These are phyloP conservation scores for Globisporangium parvum DNA, from an alignment of 352 stramenopile genomes.

Conservation along the genomic window DNA sequence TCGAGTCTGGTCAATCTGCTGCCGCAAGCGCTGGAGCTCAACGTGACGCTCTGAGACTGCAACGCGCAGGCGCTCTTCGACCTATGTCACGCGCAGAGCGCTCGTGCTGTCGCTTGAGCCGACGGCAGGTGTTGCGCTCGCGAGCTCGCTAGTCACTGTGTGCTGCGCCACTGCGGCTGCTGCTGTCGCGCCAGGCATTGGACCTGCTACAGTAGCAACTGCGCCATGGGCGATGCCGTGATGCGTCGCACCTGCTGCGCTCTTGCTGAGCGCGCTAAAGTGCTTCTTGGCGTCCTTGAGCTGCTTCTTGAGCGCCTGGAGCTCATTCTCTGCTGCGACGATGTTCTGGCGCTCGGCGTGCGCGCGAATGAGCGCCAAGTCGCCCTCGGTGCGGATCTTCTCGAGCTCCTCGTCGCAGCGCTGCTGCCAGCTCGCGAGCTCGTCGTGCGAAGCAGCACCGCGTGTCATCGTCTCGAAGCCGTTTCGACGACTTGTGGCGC, in stretches of 20 bases:
- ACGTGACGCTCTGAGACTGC: slow-evolving; percentile 34
- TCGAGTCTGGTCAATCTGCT: slow-evolving; percentile 38
- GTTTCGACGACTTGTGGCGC: not conserved
- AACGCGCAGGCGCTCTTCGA: slow-evolving; percentile 67
- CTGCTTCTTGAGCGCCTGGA: slow-evolving; percentile 80
- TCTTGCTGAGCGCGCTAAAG: slow-evolving; percentile 23
- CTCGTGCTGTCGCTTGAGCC: not conserved
- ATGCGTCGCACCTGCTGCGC: not conserved
- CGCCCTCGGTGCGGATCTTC: slow-evolving; percentile 72
- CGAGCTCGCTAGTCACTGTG: not conserved
- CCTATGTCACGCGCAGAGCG: slow-evolving; percentile 48
- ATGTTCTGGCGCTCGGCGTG: slow-evolving; percentile 90
- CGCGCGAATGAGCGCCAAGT: slow-evolving; percentile 52
- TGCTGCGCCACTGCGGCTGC: not conserved
- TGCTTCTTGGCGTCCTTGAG: slow-evolving; percentile 86
- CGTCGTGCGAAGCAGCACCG: not conserved
- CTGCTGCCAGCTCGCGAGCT: slow-evolving; percentile 4
- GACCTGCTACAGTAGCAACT: not conserved
- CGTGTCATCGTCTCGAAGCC: not conserved
- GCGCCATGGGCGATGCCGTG: not conserved
- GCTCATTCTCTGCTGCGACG: slow-evolving; percentile 67
- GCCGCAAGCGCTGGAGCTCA: slow-evolving; percentile 47
- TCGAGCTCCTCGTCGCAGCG: slow-evolving; percentile 80
- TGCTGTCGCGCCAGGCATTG: no score
- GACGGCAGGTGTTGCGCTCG: not conserved